Evolutionary conservation across 169 alveolate species (phyloP).

Genomic region (Cryptosporidium bovis): DNA sequence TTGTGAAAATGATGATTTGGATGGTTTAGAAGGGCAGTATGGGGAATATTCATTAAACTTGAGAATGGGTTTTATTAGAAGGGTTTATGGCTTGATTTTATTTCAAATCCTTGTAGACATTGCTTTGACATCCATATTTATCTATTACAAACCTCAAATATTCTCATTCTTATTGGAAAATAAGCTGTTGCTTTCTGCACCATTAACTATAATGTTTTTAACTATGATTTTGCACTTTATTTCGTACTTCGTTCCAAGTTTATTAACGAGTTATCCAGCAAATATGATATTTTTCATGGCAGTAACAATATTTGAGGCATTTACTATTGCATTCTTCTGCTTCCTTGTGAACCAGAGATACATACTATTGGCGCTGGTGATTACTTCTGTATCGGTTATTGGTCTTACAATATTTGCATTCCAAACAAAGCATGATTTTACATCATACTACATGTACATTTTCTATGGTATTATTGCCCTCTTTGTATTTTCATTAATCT

Average conservation of each 20-base stretch:
- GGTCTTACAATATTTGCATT: slow-evolving; percentile 29
- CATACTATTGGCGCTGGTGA: slow-evolving; percentile 19
- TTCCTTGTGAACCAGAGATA: background rate
- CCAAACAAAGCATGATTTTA: slow-evolving; percentile 67
- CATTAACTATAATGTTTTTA: background rate
- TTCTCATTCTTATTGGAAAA: background rate
- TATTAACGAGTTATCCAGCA: background rate
- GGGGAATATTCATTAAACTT: slow-evolving; percentile 12
- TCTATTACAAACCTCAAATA: background rate
- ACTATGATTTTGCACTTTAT: background rate
- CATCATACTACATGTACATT: slow-evolving; percentile 19
- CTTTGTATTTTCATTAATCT: slow-evolving; percentile 4
- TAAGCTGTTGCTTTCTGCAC: too few relatives aligned
- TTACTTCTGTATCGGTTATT: slow-evolving; percentile 34
- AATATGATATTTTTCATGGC: slow-evolving; percentile 14
- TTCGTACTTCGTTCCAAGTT: background rate
- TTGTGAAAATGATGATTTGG: too few relatives aligned
- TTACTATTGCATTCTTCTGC: background rate
- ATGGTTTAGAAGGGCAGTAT: slow-evolving; percentile 53
- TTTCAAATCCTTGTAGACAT: slow-evolving; percentile 18
- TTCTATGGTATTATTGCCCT: slow-evolving; percentile 26
- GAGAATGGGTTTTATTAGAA: slow-evolving; percentile 57
- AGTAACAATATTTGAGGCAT: slow-evolving; percentile 24
- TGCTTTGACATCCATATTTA: background rate
- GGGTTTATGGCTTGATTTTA: slow-evolving; percentile 36